These are phyloP conservation scores for Escovopsis sp. DNA, from an alignment of 2,329 filamentous ascomycete species.

Conservation along the genomic window DNA sequence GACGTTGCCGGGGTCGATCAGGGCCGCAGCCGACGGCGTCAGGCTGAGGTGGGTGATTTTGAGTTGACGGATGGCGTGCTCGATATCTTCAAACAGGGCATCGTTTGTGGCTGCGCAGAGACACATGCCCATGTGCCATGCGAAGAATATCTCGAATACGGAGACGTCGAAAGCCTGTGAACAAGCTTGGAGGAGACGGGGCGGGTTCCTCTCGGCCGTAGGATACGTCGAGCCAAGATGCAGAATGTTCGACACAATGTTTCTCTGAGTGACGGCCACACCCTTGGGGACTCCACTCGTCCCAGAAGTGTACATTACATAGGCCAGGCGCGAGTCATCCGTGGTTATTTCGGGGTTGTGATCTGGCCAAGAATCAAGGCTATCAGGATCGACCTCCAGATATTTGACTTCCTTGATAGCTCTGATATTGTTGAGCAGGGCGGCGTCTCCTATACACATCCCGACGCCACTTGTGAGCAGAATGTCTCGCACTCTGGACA, in stretches of 20 bases:
- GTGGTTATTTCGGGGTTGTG: conserved; percentile 24
- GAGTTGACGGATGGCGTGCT: conserved; percentile 47
- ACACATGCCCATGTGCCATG: conserved; percentile 65
- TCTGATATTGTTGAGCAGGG: conserved; percentile 8
- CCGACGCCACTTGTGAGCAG: conserved; percentile 41
- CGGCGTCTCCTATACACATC: conserved; percentile 28
- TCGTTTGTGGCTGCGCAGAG: conserved; percentile 66
- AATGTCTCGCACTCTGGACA: conserved; percentile 44
- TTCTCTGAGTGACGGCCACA: conserved; percentile 61
- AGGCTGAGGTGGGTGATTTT: conserved; percentile 67
- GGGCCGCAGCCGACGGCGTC: conserved; percentile 69
- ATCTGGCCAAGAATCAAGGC: conserved; percentile 15
- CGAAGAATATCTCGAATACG: conserved; percentile 80
- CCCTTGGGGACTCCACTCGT: conserved; percentile 72
- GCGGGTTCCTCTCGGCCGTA: conserved; percentile 18
- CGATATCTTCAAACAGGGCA: conserved; percentile 57
- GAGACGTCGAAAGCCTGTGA: conserved; percentile 80
- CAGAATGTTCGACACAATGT: conserved; percentile 62
- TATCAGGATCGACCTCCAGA: conserved; percentile 20
- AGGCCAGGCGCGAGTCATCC: conserved; percentile 43
- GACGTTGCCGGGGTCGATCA: conserved; percentile 54
- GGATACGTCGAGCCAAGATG: conserved; percentile 55
- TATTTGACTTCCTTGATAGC: conserved; percentile 9
- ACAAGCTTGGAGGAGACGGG: conserved; percentile 65
- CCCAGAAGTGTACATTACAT: conserved; percentile 72